phyloP scores from a whole-genome alignment of 192 early-diverging fungal species.

The Cetraspora pellucida region DNA sequence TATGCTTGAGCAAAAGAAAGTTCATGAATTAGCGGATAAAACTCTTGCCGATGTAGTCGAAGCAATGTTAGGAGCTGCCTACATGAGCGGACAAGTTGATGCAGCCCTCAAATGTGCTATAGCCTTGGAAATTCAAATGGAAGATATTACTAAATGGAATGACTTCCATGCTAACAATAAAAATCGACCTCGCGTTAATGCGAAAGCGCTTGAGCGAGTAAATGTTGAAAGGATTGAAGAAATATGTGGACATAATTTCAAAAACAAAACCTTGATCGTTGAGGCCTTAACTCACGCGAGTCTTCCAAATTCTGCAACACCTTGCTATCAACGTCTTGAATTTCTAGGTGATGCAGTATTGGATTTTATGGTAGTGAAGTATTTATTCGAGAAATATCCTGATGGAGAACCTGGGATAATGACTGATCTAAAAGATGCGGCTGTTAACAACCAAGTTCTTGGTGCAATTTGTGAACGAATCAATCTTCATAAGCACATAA shows the following conservation, averaged over 20 bases:
- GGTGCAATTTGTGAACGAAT: constrained; percentile 66
- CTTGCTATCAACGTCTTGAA: constrained; percentile 90
- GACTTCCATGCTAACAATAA: constrained; percentile 46
- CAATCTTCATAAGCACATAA: constrained; percentile 67
- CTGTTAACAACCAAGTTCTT: constrained; percentile 86
- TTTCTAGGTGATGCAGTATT: constrained; percentile 83
- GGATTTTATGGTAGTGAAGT: constrained; percentile 76
- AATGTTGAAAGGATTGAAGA: constrained; percentile 41
- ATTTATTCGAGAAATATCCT: constrained; percentile 72
- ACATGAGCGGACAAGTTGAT: constrained; percentile 57
- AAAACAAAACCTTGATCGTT: constrained; percentile 60
- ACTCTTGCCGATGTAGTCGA: constrained; percentile 86
- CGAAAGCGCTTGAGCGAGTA: background rate
- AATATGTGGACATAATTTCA: constrained; percentile 66
- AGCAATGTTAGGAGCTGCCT: constrained; percentile 77
- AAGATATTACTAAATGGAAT: constrained; percentile 52
- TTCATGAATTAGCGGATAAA: constrained; percentile 75
- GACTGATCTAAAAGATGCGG: constrained; percentile 81
- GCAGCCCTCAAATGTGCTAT: constrained; percentile 58
- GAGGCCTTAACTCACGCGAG: constrained; percentile 91
- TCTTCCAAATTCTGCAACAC: constrained; percentile 50
- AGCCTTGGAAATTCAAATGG: constrained; percentile 59
- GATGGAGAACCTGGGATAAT: constrained; percentile 74
- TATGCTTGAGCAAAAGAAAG: constrained; percentile 21
- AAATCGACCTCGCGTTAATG: constrained; percentile 36